Base-by-base conservation (phyloP, 371 early-diverging fungal species). In the Rhizopus stolonifer region DNA sequence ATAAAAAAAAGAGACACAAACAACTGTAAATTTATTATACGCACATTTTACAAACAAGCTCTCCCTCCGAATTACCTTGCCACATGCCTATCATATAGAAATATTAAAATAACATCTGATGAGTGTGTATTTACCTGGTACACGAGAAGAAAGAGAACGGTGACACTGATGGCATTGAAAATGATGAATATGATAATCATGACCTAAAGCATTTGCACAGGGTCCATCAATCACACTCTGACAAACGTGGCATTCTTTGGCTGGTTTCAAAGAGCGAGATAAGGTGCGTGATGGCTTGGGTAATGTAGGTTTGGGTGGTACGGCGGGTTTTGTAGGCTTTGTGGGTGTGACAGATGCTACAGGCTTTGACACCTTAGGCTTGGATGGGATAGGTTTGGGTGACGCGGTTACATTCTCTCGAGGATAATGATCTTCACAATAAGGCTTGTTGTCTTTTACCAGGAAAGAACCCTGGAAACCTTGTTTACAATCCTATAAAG, bases 401-500 rank as follows among this genome's bases (percentile, higher is more conserved):
- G 43, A 33, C 6, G 24, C 8, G 18, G 54, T 48, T n/a, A 26
- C 29, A 40, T 33, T 36, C 36, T 46, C 50, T 57, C 36, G 39
- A 58, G 71, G 82, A 70, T 76, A 85, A 54, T 89, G 86, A 0
- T 64, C 38, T 45, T 87, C 80, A 59, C 89, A 89, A 49, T 75
- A 84, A 0, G 88, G 85, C 29, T 70, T 69, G 49, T 82, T 78
- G 17, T 84, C 69, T 33, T 69, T 64, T 2, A 77, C 81, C 42
- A 70, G 70, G 49, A 82, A 86, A 0, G 72, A 63, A 0, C 70
- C 48, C 14, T 70, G 65, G 54, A 86, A 84, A 6, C 80, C 68
- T 39, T 67, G 62, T 49, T 75, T 77, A 59, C 83, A 85, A 34
- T 72, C 79, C 62, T 62, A 44, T 8, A 45, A 45, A 23, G 23